These are phyloP conservation scores for Capsicum baccatum DNA, from an alignment of 257 asterid genomes.

Conservation along the genomic window DNA sequence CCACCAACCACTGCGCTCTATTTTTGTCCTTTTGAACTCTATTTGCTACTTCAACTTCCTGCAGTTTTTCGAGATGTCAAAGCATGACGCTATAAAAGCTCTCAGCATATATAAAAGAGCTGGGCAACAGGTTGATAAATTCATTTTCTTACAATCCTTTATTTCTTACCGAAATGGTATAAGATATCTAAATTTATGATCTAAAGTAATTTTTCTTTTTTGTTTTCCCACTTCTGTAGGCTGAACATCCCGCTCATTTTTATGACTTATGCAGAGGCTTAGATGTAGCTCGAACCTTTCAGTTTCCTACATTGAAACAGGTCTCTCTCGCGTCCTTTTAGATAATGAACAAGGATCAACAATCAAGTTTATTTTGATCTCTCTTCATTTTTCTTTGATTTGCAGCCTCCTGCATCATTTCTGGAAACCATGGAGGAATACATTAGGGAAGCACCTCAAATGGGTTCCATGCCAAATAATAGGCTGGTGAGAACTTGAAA, in stretches of 20 bases:
- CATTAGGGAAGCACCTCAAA: constrained; percentile 77
- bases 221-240: constrained; percentile 51
- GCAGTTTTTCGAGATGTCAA: constrained; percentile 94
- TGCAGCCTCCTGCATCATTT: constrained; percentile 91
- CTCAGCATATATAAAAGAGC: constrained; percentile 75
- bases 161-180: neutral
- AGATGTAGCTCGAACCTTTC: constrained; percentile 80
- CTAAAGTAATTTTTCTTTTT: neutral
- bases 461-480: constrained; percentile 47
- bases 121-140: constrained; percentile 68
- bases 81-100: constrained; percentile 74
- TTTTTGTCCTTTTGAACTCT: neutral
- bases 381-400: constrained; percentile 8
- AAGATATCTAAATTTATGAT: neutral
- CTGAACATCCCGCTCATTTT: constrained; percentile 73
- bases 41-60: constrained; percentile 9
- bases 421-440: constrained; percentile 93
- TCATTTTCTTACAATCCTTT: neutral
- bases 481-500: constrained; percentile 53
- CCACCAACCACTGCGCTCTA: neutral
- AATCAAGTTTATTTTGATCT: neutral
- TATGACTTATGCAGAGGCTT: constrained; percentile 73
- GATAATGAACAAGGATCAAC: neutral
- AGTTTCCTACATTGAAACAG: constrained; percentile 83
- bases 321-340: constrained; percentile 32